Evolutionary conservation across 768 basidiomycete genomes (phyloP).

Genomic region (Suillus fuscotomentosus): DNA sequence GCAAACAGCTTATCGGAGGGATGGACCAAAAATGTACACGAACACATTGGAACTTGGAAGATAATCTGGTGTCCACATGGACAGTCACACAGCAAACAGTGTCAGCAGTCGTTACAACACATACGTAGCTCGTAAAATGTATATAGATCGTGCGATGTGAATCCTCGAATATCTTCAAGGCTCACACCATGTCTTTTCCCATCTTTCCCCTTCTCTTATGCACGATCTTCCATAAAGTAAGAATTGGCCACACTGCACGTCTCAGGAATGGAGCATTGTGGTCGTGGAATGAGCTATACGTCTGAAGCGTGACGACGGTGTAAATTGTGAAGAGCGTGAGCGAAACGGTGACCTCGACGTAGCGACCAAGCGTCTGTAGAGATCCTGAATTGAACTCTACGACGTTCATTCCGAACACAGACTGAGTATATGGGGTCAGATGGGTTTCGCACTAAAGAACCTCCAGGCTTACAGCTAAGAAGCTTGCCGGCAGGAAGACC

Average conservation of each 20-base stretch:
- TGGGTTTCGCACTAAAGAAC: neutral
- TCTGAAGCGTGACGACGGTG: constrained; percentile 53
- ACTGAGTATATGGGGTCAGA: constrained; percentile 25
- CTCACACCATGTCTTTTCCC: neutral
- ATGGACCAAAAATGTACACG: neutral
- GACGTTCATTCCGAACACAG: constrained; percentile 59
- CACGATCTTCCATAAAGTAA: constrained; percentile 4
- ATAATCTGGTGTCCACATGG: neutral
- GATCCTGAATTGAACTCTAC: constrained; percentile 35
- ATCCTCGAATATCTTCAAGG: neutral
- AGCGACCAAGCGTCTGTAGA: constrained; percentile 36
- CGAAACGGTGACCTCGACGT: constrained; percentile 38
- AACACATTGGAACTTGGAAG: neutral
- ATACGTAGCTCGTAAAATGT: neutral
- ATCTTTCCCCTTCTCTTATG: neutral
- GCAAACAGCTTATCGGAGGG: neutral
- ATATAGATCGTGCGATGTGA: neutral
- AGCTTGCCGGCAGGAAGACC: constrained; percentile 58
- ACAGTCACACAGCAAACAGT: neutral
- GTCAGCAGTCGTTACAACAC: neutral
- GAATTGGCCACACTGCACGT: constrained; percentile 22
- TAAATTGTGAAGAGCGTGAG: constrained; percentile 54
- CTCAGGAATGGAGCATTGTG: constrained; percentile 13
- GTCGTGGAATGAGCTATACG: constrained; percentile 23
- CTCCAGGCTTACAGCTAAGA: constrained; percentile 29